Percentiles rank a stretch among this genome's conserved stretches.
phyloP scores from a whole-genome alignment of 2,329 filamentous ascomycete species.

The Ceratocystis lukuohia region DNA sequence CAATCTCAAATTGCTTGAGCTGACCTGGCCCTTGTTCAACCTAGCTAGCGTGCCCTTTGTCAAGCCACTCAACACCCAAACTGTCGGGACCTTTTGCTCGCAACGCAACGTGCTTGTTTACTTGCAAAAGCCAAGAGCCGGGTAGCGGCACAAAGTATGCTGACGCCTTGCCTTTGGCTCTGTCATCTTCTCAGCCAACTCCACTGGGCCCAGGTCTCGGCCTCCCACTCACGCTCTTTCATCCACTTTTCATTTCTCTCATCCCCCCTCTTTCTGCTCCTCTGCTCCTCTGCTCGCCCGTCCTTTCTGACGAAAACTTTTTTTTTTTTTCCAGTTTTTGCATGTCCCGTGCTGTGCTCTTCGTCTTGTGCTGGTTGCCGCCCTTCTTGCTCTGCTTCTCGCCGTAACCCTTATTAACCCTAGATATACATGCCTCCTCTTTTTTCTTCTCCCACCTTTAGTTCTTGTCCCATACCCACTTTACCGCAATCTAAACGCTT shows the following conservation, averaged over 20 bases:
- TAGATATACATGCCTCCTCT: no score
- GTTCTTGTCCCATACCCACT: no score
- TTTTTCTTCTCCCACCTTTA: no score
- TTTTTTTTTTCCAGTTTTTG: no score
- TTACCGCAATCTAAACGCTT: no score
- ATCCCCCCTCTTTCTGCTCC: no score
- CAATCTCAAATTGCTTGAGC: background rate
- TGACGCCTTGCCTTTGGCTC: background rate
- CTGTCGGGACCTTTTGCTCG: constrained; percentile 6
- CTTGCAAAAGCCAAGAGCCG: background rate
- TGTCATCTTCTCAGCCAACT: background rate
- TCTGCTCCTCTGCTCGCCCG: no score
- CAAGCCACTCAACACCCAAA: background rate
- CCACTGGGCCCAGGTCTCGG: background rate
- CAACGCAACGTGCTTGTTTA: background rate
- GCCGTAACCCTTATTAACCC: no score
- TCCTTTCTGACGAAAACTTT: no score
- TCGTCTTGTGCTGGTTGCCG: no score
- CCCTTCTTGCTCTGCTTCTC: no score
- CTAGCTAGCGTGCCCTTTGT: background rate
- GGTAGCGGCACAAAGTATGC: background rate
- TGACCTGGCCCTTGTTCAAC: background rate
- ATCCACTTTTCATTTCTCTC: background rate
- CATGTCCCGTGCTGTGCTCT: no score
- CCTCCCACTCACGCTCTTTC: background rate